Evolutionary conservation across 202 grass and related monocot genomes (phyloP).

Genomic region (Setaria viridis): DNA sequence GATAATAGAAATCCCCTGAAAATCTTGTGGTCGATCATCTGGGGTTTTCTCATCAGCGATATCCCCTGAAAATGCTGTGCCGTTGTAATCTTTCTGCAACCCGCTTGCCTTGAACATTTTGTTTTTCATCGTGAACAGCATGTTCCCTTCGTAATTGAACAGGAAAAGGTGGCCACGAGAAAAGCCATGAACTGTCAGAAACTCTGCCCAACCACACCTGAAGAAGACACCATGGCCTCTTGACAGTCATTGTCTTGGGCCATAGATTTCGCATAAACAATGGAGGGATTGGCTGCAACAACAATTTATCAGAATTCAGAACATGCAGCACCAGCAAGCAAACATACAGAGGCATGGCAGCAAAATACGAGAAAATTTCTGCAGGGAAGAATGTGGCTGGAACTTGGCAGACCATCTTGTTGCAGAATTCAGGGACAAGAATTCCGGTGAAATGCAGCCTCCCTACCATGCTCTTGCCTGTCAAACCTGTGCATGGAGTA

Average conservation of each 20-base stretch:
- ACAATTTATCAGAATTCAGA: not conserved
- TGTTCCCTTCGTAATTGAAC: conserved; percentile 55
- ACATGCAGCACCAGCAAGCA: not conserved
- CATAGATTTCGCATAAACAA: not conserved
- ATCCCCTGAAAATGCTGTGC: not conserved
- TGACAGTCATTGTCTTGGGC: not conserved
- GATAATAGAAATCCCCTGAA: not conserved
- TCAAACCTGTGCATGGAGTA: not conserved
- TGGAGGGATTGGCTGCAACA: conserved; percentile 23
- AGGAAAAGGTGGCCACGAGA: conserved; percentile 43
- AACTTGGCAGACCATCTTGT: conserved; percentile 1
- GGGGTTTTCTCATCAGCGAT: not conserved
- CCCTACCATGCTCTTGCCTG: not conserved
- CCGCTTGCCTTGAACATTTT: conserved; percentile 43
- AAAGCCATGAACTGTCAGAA: not conserved
- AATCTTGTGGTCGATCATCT: not conserved
- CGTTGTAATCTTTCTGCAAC: conserved; percentile 34
- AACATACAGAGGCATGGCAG: not conserved
- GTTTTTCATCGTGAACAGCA: not conserved
- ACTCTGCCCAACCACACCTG: conserved; percentile 36
- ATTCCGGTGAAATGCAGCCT: conserved; percentile 5
- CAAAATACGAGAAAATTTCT: not conserved
- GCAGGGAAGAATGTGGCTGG: not conserved
- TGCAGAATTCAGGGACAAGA: not conserved
- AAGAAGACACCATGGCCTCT: conserved; percentile 47